Evolutionary conservation across 129 eudicot genomes (phyloP), one percentile per base, ranked within the genome.

Genomic region (Heracleum sosnowskyi): DNA sequence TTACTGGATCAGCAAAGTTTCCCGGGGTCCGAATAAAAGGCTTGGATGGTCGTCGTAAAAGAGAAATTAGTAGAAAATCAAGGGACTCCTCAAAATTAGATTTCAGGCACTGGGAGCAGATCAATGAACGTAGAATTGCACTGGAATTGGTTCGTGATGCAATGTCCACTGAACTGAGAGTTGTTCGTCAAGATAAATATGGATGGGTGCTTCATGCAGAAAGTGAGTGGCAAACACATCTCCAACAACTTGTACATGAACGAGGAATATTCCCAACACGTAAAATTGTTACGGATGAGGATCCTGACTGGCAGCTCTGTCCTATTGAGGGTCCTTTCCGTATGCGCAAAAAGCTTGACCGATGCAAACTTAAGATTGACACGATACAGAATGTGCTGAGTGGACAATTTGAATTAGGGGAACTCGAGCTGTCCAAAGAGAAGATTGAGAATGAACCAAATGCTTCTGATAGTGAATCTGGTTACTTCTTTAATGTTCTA

Each of bases 151-250:
- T 92, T 80, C 92, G 99, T 53, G 97, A 96, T 82, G 84, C 89
- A 34, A 82, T 96, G 97, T 89, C 87, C 28, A 92, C 99, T 46
- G 99, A 90, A 77, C 64, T 96, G 39, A 84, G 99, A 76, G 97
- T 96, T 78, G 87, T 96, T 63, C 97, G 97, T 72, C 99, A 96
- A 84, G 99, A 96, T 83, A 96, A 96, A 77, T 92, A 96, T 75
- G 99, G 99, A 42, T 96, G 99, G 99, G 97, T 96, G 33, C 90
- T 96, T n/a, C 99, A 96, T 86, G 99, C 99, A 75, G 99, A 96
- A 80, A 92, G 97, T 77, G 99, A 96, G 78, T 92, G 99, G 99
- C 99, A 92, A 83, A 84, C 93, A 39, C 97, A 90, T 83, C 90
- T 96, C 78, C 97, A 90, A 78, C 95, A 96, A 82, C 97, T 96